A percentile compares a stretch with the other conserved stretches of the same genome.
Evolutionary conservation across 2,329 filamentous ascomycete species (phyloP).

Genomic region (Botrytis paeoniae): DNA sequence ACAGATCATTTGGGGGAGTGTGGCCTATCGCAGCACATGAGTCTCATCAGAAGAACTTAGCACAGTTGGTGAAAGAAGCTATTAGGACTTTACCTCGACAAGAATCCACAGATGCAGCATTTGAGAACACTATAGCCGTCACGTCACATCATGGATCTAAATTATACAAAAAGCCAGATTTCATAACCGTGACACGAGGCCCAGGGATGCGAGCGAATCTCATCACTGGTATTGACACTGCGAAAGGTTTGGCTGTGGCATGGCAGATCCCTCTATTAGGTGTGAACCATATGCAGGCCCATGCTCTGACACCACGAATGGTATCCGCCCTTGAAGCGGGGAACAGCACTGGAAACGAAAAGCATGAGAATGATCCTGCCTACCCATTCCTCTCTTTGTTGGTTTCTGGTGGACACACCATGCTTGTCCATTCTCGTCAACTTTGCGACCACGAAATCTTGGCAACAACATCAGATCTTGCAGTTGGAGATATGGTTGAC

Average conservation of each 20-base stretch:
- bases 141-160: slow-evolving; percentile 25
- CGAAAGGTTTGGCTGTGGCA: slow-evolving; percentile 81
- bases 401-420: slow-evolving; percentile 88
- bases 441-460: slow-evolving; percentile 70
- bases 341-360: background rate
- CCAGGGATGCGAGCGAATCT: slow-evolving; percentile 85
- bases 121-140: slow-evolving; percentile 22
- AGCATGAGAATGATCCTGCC: slow-evolving; percentile 41
- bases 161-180: slow-evolving; percentile 61
- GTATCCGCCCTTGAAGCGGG: slow-evolving; percentile 54
- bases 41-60: slow-evolving; percentile 72
- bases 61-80: slow-evolving; percentile 63
- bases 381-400: slow-evolving; percentile 89
- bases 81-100: slow-evolving; percentile 48
- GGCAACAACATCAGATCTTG: slow-evolving; percentile 71
- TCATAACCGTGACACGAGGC: slow-evolving; percentile 85
- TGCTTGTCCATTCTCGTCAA: slow-evolving; percentile 71
- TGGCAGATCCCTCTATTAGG: slow-evolving; percentile 81
- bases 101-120: slow-evolving; percentile 23
- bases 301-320: slow-evolving; percentile 83
- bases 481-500: slow-evolving; percentile 87
- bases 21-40: slow-evolving; percentile 72
- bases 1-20: slow-evolving; percentile 70
- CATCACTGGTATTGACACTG: slow-evolving; percentile 73
- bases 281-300: slow-evolving; percentile 97